Conservation (phyloP, 768 basidiomycete genomes). For the Tulasnella calospora region DNA sequence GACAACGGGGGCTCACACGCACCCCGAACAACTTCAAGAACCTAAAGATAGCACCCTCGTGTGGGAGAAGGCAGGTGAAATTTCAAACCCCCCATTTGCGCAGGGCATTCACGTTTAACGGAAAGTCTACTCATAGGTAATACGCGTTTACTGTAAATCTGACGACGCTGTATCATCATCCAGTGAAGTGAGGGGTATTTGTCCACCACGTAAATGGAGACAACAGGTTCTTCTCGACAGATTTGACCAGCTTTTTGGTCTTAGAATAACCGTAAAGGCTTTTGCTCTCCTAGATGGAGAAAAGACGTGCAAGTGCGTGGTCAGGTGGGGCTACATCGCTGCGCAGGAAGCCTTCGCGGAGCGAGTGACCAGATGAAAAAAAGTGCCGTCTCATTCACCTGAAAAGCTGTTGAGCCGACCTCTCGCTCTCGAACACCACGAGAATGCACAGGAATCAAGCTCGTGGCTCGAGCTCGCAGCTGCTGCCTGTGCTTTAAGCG, state of each 20-base stretch:
- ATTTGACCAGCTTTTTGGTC: neutral
- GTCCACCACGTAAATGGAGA: neutral
- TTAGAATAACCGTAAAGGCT: neutral
- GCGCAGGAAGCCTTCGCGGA: neutral
- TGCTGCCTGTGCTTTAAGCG: neutral
- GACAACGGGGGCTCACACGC: neutral
- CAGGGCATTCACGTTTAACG: neutral
- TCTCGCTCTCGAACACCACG: neutral
- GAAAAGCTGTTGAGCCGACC: neutral
- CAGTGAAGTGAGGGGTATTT: neutral
- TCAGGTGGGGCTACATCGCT: neutral
- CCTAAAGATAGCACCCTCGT: neutral
- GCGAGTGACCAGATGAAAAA: neutral
- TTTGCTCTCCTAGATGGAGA: too few relatives aligned
- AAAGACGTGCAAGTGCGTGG: neutral
- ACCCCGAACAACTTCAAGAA: neutral
- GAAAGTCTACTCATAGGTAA: neutral
- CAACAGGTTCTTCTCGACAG: neutral
- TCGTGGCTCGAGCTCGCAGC: neutral
- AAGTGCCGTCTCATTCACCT: neutral
- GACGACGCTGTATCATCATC: neutral
- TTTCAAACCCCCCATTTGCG: neutral
- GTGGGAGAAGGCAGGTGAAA: neutral
- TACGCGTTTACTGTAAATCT: neutral
- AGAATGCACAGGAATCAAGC: neutral